Base-by-base conservation (phyloP, 352 stramenopile genomes). In the Blastocystis sp. region DNA sequence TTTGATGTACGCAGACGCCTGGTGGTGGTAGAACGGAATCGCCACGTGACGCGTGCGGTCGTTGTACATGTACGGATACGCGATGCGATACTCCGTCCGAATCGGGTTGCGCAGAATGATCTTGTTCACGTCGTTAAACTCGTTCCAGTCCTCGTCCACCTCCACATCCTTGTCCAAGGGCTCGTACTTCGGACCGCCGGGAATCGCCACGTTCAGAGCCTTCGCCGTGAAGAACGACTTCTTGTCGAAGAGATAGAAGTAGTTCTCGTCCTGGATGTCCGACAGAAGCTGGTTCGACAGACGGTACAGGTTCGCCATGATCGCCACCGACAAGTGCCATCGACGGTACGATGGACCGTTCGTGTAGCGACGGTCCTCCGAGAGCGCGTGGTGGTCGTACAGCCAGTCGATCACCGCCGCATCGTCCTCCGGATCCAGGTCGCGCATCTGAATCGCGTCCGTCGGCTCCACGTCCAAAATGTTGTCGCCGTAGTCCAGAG, bases 71-170 rank as follows among this genome's bases (percentile, higher is more conserved):
- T 98, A 97, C 18, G 96, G 96, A 89, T 98, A 99, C 9, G 96
- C 96, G 87, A 99, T 96, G 77, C 95, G 94, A 90, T 99, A 99
- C 89, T 99, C 96, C 2, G 94, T 98, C 29, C 96, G 92, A 87
- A 99, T 98, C 86, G 96, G 94, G 88, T 97, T 92, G 4, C 96
- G 94, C 87, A 99, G 97, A 88, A 99, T 98, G 88, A 99, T 98
- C 90, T 99, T 99, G 89, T 98, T 97, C 88, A 99, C 97, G 89
- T 99, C 96, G 87, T 99, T 99, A 90, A 99, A 99, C 88, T 99
- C 96, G 90, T 99, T 99, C 96, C 96, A 99, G 90, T 99, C 96
- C 86, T 99, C 95, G 81, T 98, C 96, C 71, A 98, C 94, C 61
- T 97, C 93, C 24, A 88, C 87, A 89, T 99, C 96, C n/a, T 94